Base-by-base conservation (phyloP, 768 basidiomycete species). In the Suillus discolor region DNA sequence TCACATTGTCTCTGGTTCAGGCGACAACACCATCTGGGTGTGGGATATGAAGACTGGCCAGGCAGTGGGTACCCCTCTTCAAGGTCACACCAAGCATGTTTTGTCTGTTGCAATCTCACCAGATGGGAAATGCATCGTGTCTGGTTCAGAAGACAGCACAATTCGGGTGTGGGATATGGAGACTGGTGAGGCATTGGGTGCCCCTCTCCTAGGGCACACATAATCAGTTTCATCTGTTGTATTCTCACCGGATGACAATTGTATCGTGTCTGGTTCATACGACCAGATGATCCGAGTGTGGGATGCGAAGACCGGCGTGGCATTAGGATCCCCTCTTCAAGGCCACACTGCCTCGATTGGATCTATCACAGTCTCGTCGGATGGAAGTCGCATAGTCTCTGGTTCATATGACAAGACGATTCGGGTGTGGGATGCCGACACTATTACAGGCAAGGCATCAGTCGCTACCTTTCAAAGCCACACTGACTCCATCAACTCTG, bases 1-100 rank as follows among this genome's bases (percentile, higher is more conserved):
- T 5, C 25, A 57, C 25, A 42, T 65, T 7, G 59, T 65, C 20
- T 65, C 57, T 12, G 59, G 64, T 47, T 62, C 63, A 18, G 8
- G 0, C 15, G 63, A 64, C 28, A 36, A 61, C n/a, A 61, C 57
- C 0, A 61, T 64, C 28, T 9, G 45, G 8, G 12, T 47, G 11
- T 62, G 63, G 63, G 42, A 64, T 61, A 1, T 18, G 15, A 4
- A 61, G 41, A 61, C 44, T 38, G 59, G 44, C 8, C 1, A 4
- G 1, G n/a, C 6, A 11, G 16, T 62, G 7, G 25, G 63, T 1
- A 4, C 16, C 13, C 23, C 44, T 23, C 59, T 64, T 9, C 47
- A 16, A 28, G 63, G 63, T 2, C 63, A 64, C 20, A 28, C 28
- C 5, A 13, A 8, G 3, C 12, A 4, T 4, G 36, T 63, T 42